Base-by-base conservation (phyloP, 106 monocot species). In the Cymbidium sinense region DNA sequence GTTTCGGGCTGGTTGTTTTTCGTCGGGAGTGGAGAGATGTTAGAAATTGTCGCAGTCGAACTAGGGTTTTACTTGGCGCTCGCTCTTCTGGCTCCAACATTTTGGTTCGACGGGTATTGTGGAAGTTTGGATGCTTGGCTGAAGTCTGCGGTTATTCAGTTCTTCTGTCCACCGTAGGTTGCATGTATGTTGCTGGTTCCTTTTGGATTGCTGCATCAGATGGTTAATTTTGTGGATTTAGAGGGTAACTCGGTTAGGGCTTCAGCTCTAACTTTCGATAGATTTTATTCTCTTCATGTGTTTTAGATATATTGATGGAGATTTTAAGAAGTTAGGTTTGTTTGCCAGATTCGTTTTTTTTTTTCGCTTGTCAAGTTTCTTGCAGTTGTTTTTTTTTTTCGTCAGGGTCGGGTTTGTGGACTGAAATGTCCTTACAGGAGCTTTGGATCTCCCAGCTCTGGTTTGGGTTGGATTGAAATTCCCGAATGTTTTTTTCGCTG, bases 41-140 rank as follows among this genome's bases (percentile, higher is more conserved):
- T n/a, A n/a, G 6, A 17, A 25, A 62, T 7, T 33, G n/a, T 67
- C 33, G 3, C 15, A 31, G 67, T 67, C 15, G 5, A 67, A 67
- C 11, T 67, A 29, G 67, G 67, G 67, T 67, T 67, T 67, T 67
- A 15, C 31, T 11, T 62, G 25, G 30, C n/a, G n/a, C n/a, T n/a
- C 2, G 20, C 15, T 33, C n/a, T 23, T 62, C 61, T 62, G 25
- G 25, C 13, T 67, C 61, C 27, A 8, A n/a, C n/a, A n/a, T n/a
- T n/a, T n/a, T n/a, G n/a, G n/a, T n/a, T n/a, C 31, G 33, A 33
- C 29, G 33, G 33, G 9, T 67, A 11, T 33, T 67, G 67, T 31
- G 67, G 67, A 33, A 67, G 33, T 34, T 67, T 67, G 67, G 67
- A 33, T 67, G 67, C 67, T 67, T 67, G 29, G 67, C 33, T 33